Base-by-base conservation (phyloP, 345 rosid genomes). In the Linum tenue region DNA sequence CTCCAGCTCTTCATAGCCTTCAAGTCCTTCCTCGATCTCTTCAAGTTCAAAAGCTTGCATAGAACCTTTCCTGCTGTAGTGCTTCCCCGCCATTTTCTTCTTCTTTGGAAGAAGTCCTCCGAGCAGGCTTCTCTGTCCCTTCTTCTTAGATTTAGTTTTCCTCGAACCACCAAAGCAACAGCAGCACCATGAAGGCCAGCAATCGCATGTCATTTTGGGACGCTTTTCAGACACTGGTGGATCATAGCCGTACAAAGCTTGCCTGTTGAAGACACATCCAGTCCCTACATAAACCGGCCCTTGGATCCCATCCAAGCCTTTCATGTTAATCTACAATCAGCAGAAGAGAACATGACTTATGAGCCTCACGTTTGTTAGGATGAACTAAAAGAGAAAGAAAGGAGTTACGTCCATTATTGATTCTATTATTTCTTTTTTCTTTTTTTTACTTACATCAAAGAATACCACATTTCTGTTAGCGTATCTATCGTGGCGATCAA, bases 271-370 rank as follows among this genome's bases (percentile, higher is more conserved):
- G 67, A 88, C 94, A 65, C 97, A 90, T 66, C 99, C 97, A 16
- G 99, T 92, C 61, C 99, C 99, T 1, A 92, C 99, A 3, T 92
- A 92, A 5, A 90, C 96, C 10, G 99, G 97, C 11, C 99, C 99
- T 81, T 94, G 97, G 67, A 90, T 70, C 39, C 99, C 99, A 63
- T 90, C 97, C 64, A 90, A 77, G 2, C 96, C 99, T 76, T 80
- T 76, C 97, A 94, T 88, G 76, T 94, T 94, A 67, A 94, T 86
- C 99, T 94, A 64, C 22, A 39, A 10, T 59, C 68, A 59, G 35
- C 56, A 55, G 7, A 59, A 50, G 7, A 3, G 39, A 44, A 51
- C 48, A 62, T 35, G 2, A 59, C 59, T 22, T n/a, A 61, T 37
- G n/a, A 65, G 60, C 44, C 38, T 44, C 7, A 17, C 63, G 39